These are phyloP conservation scores for Agarophyton chilense DNA, from an alignment of 23 red algal species.

Conservation along the genomic window DNA sequence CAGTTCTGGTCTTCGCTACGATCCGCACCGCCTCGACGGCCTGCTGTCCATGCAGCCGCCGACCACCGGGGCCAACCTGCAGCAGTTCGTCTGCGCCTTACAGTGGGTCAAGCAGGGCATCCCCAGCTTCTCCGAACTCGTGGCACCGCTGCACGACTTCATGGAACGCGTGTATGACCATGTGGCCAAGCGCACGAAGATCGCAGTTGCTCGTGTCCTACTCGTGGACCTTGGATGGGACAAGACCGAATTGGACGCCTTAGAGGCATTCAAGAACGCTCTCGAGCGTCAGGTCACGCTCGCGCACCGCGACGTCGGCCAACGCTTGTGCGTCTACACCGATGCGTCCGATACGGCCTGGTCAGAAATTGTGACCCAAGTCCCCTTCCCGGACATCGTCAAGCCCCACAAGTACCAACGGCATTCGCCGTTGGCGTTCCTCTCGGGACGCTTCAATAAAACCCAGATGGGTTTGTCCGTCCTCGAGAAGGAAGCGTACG, in stretches of 20 bases:
- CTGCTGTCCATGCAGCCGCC: constrained; percentile 40
- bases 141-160: constrained; percentile 39
- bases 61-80: constrained; percentile 29
- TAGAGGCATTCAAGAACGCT: constrained; percentile 28
- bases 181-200: constrained; percentile 53
- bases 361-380: constrained; percentile 38
- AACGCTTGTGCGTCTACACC: constrained; percentile 49
- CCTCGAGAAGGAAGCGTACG: constrained; percentile 51
- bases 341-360: constrained; percentile 47
- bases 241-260: not conserved
- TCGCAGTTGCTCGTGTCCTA: not conserved
- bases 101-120: constrained; percentile 63
- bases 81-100: constrained; percentile 54
- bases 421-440: constrained; percentile 14
- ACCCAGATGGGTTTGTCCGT: constrained; percentile 46
- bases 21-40: constrained; percentile 5
- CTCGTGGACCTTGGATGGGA: constrained; percentile 21
- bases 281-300: constrained; percentile 26
- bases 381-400: constrained; percentile 9
- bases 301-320: constrained; percentile 22
- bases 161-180: constrained; percentile 50
- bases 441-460: constrained; percentile 20
- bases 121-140: constrained; percentile 36
- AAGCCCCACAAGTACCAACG: constrained; percentile 1
- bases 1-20: not conserved